These are phyloP conservation scores for Saxophila tyrrhenica DNA, from an alignment of 495 filamentous ascomycete species.

Conservation along the genomic window DNA sequence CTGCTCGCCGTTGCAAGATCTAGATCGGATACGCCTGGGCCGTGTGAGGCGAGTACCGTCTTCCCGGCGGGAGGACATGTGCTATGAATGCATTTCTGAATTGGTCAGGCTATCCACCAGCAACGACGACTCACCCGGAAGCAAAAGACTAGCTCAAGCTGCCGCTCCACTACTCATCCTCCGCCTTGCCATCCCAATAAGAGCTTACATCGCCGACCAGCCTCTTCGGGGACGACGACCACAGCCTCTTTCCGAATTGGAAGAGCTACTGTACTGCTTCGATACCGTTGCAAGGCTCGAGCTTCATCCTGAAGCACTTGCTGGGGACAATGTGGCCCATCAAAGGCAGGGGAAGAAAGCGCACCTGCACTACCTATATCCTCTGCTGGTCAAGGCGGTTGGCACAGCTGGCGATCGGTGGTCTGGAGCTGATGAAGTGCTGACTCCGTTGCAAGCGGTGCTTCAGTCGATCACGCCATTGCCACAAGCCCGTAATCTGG, in stretches of 20 bases:
- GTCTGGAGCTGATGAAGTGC: constrained; percentile 47
- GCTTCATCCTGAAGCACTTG: constrained; percentile 61
- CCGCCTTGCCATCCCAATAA: constrained; percentile 64
- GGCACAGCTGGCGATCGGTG: constrained; percentile 45
- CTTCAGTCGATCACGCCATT: constrained; percentile 35
- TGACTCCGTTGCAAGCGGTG: constrained; percentile 44
- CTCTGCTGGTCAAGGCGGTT: constrained; percentile 60
- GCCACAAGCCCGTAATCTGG: background rate
- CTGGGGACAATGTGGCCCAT: constrained; percentile 40
- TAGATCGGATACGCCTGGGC: constrained; percentile 56
- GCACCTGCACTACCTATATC: constrained; percentile 74
- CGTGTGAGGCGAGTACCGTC: constrained; percentile 26
- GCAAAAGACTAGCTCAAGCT: constrained; percentile 56
- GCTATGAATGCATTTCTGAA: constrained; percentile 69
- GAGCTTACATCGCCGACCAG: constrained; percentile 81
- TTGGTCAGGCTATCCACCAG: constrained; percentile 51
- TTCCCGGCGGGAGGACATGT: constrained; percentile 55
- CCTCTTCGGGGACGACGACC: constrained; percentile 87
- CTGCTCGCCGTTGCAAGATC: constrained; percentile 42
- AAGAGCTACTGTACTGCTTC: constrained; percentile 64
- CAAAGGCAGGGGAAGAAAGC: constrained; percentile 48
- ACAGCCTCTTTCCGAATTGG: constrained; percentile 69
- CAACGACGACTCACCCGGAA: constrained; percentile 29
- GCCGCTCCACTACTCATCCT: constrained; percentile 77
- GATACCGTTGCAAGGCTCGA: constrained; percentile 49